Evolutionary conservation across 305 asterid species (phyloP).

Genomic region (Ajuga reptans): DNA sequence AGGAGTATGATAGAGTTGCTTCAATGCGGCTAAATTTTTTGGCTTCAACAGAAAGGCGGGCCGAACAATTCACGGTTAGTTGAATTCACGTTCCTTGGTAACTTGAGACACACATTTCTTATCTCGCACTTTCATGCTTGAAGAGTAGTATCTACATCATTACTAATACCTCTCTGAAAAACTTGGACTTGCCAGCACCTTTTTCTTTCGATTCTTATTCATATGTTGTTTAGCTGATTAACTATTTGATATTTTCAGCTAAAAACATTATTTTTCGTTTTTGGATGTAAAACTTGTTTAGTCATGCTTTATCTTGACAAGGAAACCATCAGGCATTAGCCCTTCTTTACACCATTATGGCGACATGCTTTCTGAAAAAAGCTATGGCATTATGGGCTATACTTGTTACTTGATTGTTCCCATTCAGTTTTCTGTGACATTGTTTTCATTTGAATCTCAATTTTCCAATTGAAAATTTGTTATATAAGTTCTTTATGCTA

Average conservation of each 20-base stretch:
- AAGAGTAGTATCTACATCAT: too few species aligned
- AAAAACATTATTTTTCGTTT: too few species aligned
- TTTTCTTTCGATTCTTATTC: neutral
- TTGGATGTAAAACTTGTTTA: too few species aligned
- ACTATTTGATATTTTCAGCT: neutral
- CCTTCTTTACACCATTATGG: too few species aligned
- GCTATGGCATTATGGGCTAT: neutral
- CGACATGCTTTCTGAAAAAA: neutral
- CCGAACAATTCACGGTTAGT: slow-evolving; percentile 92
- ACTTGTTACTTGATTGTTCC: neutral
- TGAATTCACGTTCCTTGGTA: slow-evolving; percentile 2
- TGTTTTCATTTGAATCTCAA: neutral
- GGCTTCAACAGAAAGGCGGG: slow-evolving; percentile 71
- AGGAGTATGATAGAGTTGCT: slow-evolving; percentile 74
- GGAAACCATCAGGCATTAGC: too few species aligned
- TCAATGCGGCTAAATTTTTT: slow-evolving; percentile 66
- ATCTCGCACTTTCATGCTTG: too few species aligned
- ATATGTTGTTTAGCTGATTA: neutral
- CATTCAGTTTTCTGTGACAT: neutral
- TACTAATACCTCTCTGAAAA: too few species aligned
- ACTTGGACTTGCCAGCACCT: too few species aligned
- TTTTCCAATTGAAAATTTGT: neutral
- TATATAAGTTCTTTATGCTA: neutral
- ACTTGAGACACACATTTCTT: neutral
- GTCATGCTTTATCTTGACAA: too few species aligned